Conservation (phyloP, 31 red algal species). For the Pterothamnion heteromorphum region DNA sequence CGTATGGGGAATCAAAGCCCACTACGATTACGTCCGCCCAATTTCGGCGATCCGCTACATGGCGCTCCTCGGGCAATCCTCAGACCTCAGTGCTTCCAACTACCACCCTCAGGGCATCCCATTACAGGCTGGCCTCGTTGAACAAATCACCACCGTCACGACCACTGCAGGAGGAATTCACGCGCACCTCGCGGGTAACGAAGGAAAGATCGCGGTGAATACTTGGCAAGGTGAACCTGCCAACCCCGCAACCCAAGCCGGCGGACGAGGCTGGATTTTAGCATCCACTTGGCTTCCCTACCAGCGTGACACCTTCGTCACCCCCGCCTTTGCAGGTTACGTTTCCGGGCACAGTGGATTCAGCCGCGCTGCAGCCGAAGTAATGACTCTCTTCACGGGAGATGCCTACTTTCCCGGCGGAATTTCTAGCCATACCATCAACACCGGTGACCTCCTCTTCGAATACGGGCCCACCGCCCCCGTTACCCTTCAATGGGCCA, state of each 20-base stretch:
- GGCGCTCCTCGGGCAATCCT: neutral
- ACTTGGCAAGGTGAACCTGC: neutral
- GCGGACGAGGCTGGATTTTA: neutral
- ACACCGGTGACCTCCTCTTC: neutral
- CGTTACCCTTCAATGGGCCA: neutral
- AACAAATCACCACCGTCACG: neutral
- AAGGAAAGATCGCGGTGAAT: neutral
- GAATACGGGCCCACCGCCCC: neutral
- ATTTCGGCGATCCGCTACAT: neutral
- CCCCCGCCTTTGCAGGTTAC: conserved; percentile 22
- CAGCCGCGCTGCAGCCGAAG: neutral
- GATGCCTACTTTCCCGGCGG: conserved; percentile 7
- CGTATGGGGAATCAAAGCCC: neutral
- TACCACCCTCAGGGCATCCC: neutral
- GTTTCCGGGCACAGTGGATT: neutral
- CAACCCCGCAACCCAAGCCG: neutral
- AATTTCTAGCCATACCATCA: neutral
- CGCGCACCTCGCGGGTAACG: too few relatives aligned
- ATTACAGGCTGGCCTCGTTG: neutral
- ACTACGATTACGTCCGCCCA: neutral
- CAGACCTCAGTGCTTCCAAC: neutral
- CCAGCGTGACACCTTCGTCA: neutral
- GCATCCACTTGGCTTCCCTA: neutral
- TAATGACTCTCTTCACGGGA: neutral
- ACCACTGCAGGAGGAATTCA: neutral